These are phyloP conservation scores for Trichoderma reesei DNA, from an alignment of 495 filamentous ascomycete genomes.

Conservation along the genomic window DNA sequence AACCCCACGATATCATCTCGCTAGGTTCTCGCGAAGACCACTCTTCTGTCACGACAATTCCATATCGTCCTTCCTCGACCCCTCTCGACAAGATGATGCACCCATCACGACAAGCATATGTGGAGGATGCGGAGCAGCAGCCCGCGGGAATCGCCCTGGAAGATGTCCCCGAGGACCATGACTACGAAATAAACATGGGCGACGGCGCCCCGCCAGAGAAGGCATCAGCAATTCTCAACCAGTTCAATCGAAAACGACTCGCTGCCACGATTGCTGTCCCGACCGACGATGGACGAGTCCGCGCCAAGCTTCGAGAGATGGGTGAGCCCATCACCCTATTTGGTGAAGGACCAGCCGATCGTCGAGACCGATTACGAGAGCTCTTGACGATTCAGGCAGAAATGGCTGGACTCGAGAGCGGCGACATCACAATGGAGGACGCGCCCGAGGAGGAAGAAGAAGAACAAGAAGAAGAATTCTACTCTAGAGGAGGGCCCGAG, in stretches of 20 bases:
- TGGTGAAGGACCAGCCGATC: conserved; percentile 78
- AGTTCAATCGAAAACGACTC: conserved; percentile 81
- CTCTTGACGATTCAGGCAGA: conserved; percentile 69
- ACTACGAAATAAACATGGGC: conserved; percentile 64
- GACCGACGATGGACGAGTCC: conserved; percentile 85
- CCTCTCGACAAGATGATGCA: conserved; percentile 53
- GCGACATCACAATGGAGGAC: conserved; percentile 55
- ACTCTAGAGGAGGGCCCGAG: conserved; percentile 68
- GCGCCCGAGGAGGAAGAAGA: conserved; percentile 60
- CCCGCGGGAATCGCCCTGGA: conserved; percentile 75
- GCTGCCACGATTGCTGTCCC: conserved; percentile 90
- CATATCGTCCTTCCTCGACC: neutral
- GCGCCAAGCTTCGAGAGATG: conserved; percentile 66
- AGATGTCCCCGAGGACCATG: conserved; percentile 73
- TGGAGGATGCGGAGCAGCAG: conserved; percentile 68
- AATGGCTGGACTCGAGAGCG: conserved; percentile 39
- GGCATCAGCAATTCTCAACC: conserved; percentile 77
- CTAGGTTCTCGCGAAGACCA: neutral
- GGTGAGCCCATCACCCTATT: conserved; percentile 92
- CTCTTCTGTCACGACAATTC: neutral
- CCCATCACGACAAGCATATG: conserved; percentile 88
- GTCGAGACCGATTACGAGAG: conserved; percentile 78
- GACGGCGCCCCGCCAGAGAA: conserved; percentile 78
- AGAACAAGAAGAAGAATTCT: conserved; percentile 91
- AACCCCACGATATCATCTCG: neutral